Conservation (phyloP, 148 eudicot species). For the Vaccinium myrtillus region DNA sequence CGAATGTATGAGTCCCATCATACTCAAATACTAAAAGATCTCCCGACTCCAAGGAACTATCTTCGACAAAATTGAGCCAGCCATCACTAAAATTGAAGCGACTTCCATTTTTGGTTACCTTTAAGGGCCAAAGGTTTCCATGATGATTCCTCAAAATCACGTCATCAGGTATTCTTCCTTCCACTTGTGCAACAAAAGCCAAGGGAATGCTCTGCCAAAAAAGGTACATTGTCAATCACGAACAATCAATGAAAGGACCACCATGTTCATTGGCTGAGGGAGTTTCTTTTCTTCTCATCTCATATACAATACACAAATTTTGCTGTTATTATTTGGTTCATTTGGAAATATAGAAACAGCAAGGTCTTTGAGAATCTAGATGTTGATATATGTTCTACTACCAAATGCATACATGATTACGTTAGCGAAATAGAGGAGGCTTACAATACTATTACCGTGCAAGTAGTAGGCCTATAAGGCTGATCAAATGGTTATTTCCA, state of each 20-base stretch:
- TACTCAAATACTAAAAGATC: constrained; percentile 21
- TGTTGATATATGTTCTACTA: background rate
- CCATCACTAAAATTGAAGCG: constrained; percentile 15
- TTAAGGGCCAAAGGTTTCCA: constrained; percentile 21
- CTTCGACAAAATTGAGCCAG: constrained; percentile 19
- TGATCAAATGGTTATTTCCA: background rate
- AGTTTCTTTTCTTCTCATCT: background rate
- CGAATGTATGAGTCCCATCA: background rate
- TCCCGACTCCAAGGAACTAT: background rate
- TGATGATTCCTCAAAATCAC: constrained; percentile 21
- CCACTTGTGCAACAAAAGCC: background rate
- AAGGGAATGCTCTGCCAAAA: constrained; percentile 9
- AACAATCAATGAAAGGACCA: background rate
- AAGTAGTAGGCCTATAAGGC: background rate
- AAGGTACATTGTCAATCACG: background rate
- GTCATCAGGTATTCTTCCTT: background rate
- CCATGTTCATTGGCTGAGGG: background rate
- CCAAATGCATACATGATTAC: background rate
- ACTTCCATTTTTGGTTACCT: constrained; percentile 1
- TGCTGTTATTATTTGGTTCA: background rate
- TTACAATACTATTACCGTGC: background rate
- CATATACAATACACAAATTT: background rate
- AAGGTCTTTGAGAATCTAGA: background rate
- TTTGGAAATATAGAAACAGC: background rate
- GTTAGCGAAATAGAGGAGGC: background rate